Conservation (phyloP, 768 basidiomycete species). For the Suillus paluster region DNA sequence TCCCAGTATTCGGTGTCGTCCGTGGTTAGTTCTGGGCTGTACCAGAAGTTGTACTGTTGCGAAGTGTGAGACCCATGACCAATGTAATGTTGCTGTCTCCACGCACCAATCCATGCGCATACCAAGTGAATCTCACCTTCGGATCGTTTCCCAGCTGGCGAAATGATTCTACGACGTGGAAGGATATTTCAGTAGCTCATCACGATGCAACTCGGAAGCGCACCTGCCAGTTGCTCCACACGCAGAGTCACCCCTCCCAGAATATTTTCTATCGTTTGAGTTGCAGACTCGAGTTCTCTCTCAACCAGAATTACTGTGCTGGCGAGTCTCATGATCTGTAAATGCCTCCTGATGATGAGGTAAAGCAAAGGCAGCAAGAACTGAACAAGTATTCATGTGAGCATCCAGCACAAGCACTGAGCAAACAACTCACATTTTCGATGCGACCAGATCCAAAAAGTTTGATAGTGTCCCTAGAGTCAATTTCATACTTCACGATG, state of each 20-base stretch:
- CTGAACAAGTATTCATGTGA: constrained; percentile 20
- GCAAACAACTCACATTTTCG: constrained; percentile 31
- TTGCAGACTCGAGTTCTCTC: constrained; percentile 23
- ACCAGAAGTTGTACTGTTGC: not conserved
- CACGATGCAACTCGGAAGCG: not conserved
- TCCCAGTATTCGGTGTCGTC: not conserved
- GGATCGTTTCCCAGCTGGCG: not conserved
- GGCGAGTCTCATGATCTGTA: constrained; percentile 35
- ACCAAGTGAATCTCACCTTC: not conserved
- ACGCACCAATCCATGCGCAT: constrained; percentile 5
- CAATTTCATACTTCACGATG: constrained; percentile 34
- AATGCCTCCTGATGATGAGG: constrained; percentile 38
- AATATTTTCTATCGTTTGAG: not conserved
- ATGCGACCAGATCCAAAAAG: constrained; percentile 38
- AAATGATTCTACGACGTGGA: not conserved
- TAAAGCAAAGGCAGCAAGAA: constrained; percentile 41
- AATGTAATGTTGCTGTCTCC: not conserved
- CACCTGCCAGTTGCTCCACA: not conserved
- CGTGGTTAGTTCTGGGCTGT: not conserved
- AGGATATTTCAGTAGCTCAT: too few relatives aligned
- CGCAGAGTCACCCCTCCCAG: not conserved
- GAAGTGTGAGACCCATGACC: not conserved
- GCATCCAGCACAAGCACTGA: not conserved
- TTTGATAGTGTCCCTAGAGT: constrained; percentile 31
- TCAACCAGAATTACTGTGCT: constrained; percentile 29